Conservation (phyloP, 2,329 filamentous ascomycete species). For the Botrytis fragariae region DNA sequence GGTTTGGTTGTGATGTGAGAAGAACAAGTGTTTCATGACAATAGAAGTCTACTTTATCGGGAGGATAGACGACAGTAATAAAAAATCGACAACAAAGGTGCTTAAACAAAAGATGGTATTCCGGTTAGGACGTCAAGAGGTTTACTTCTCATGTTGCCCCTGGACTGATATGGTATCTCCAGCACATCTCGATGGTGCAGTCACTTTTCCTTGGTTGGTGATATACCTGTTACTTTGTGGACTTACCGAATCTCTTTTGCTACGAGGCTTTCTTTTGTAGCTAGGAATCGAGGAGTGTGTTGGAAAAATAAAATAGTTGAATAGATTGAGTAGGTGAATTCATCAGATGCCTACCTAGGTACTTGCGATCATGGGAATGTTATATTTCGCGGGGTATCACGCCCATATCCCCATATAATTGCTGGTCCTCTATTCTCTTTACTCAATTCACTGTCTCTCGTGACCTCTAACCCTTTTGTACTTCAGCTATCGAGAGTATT, state of each 20-base stretch:
- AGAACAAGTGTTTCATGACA: not conserved
- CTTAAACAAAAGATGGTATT: not conserved
- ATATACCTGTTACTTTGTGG: no score
- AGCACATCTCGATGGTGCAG: no score
- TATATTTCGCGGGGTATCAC: no score
- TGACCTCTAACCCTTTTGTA: not conserved
- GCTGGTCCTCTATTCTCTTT: not conserved
- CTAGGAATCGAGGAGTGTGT: no score
- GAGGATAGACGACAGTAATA: not conserved
- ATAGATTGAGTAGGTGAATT: no score
- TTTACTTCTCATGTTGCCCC: not conserved
- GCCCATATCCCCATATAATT: not conserved
- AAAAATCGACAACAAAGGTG: not conserved
- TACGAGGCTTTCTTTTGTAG: no score
- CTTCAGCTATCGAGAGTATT: not conserved
- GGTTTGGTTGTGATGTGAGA: not conserved
- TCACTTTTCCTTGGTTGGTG: no score
- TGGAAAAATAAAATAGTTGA: no score
- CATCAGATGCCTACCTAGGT: not conserved
- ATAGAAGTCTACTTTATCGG: not conserved
- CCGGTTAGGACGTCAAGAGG: accelerated
- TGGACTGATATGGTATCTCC: not conserved
- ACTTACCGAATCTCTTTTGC: no score
- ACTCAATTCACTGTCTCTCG: not conserved
- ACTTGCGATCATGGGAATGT: not conserved